Evolutionary conservation across 1,139 yeast species (phyloP), one percentile per base, ranked within the genome.

Genomic region (Nakaseomyces delphensis): DNA sequence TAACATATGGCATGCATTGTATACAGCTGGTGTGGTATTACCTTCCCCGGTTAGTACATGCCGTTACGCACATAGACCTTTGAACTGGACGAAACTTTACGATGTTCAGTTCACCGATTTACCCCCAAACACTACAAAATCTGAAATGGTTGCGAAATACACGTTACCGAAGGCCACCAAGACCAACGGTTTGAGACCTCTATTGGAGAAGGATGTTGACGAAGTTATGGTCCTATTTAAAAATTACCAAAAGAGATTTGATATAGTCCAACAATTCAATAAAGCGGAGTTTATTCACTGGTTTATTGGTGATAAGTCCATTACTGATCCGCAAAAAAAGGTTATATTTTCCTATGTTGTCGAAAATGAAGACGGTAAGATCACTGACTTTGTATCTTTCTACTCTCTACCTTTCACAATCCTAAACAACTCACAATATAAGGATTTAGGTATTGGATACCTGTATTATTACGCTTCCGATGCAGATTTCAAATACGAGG

Each of bases 31-130:
- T 5, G 76, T 80, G 5, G 79, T 86, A 4, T 71, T 91, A 47
- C 99, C 99, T 15, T 80, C 91, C 18, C 99, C 99, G 0, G 75
- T 91, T 7, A 70, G 95, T n/a, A 79, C 86, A 1, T 81, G 95
- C 60, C 76, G 97, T 50, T 93, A 93, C 64, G 83, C 85, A 41
- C 99, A 91, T 65, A 82, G 98, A 53, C 94, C 97, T 2, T 69
- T 91, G 50, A 83, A 91, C 61, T 91, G 98, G 98, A 69, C 77
- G 16, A 91, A 86, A 59, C 71, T 91, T 27, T 72, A 83, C 56
- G 96, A 86, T 43, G 95, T 87, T 40, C 97, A 96, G 0, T 93
- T 91, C 56, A 76, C 83, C 31, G 80, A 78, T 45, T 70, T 87
- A 46, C 96, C 96, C 3, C 67, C 74, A n/a, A 74, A 74, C 46